Evolutionary conservation across 2,329 filamentous ascomycete species (phyloP).

Genomic region (Septoria linicola): DNA sequence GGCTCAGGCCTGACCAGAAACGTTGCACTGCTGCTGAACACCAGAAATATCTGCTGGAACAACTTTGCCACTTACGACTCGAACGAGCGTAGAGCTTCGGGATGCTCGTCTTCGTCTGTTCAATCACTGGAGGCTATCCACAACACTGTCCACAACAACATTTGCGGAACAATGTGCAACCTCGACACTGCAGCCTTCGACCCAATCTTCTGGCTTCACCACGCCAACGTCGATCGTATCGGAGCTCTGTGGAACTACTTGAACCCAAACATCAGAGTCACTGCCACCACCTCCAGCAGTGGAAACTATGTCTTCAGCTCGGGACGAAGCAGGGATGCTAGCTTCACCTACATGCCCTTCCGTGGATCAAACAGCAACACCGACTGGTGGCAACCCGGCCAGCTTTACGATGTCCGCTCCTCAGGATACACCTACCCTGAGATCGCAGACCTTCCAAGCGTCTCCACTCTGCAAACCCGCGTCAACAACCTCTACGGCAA

Average conservation of each 20-base stretch:
- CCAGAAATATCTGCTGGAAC: constrained; percentile 29
- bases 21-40: constrained; percentile 28
- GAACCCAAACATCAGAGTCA: constrained; percentile 30
- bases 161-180: constrained; percentile 35
- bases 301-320: constrained; percentile 16
- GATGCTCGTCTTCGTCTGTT: constrained; percentile 24
- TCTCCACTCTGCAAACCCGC: constrained; percentile 3
- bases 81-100: constrained; percentile 13
- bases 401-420: constrained; percentile 51
- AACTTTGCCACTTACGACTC: constrained; percentile 31
- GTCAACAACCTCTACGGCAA: constrained; percentile 9
- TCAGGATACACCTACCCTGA: constrained; percentile 10
- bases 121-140: constrained; percentile 32
- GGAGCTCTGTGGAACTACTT: constrained; percentile 38
- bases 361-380: constrained; percentile 52
- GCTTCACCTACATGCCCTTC: constrained; percentile 58
- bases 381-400: constrained; percentile 64
- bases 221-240: constrained; percentile 38
- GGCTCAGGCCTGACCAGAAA: constrained; percentile 25
- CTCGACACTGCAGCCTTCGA: constrained; percentile 35
- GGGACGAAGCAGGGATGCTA: constrained; percentile 23
- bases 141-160: constrained; percentile 30
- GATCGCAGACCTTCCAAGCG: constrained; percentile 7
- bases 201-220: constrained; percentile 39
- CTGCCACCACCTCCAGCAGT: constrained; percentile 8